Base-by-base conservation (phyloP, 1,139 yeast species). In the Debaryomyces singareniensis region DNA sequence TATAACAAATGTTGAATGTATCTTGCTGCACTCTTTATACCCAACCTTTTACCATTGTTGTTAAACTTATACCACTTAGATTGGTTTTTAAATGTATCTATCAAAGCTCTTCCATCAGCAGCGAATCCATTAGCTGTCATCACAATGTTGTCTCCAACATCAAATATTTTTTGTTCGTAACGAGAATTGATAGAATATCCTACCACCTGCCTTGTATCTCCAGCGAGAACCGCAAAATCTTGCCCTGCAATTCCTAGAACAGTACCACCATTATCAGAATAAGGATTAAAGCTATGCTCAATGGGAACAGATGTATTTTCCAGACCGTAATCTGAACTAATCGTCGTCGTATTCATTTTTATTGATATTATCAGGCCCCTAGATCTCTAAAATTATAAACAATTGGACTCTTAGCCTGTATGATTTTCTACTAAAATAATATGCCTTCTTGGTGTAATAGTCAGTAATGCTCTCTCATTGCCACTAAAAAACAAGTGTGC, bases 231-330 rank as follows among this genome's bases (percentile, higher is more conserved):
- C 18, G 96, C 96, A 51, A 87, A 91, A 58, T 91, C 97, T 52
- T 85, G 85, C 29, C 99, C 98, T 3, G 98, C 96, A 58, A 91
- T 91, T 36, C 97, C 99, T 43, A 91, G 66, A 35, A 89, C 91
- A 5, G 97, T 89, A 47, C 99, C 99, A 44, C 99, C 99, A 50
- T 89, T 87, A 57, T 91, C 96, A 30, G 93, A 70, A 63, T 91
- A 91, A 32, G 98, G 98, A 51, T 91, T 89, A 68, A 91, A 91
- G 52, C 84, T 71, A 58, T 89, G 96, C 60, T 89, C 95, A 55
- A 86, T 85, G 37, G 96, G 95, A 16, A 67, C 71, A 15, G 63
- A 43, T 30, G 63, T 66, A 28, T 54, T 55, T 43, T 74, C 80
- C 15, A 71, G 55, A 5, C 75, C 68, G 52, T 76, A 75, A 40